A percentile compares a stretch with the other conserved stretches of the same genome.
Evolutionary conservation across 106 monocot genomes (phyloP).

Genomic region (Dendrobium huoshanense): DNA sequence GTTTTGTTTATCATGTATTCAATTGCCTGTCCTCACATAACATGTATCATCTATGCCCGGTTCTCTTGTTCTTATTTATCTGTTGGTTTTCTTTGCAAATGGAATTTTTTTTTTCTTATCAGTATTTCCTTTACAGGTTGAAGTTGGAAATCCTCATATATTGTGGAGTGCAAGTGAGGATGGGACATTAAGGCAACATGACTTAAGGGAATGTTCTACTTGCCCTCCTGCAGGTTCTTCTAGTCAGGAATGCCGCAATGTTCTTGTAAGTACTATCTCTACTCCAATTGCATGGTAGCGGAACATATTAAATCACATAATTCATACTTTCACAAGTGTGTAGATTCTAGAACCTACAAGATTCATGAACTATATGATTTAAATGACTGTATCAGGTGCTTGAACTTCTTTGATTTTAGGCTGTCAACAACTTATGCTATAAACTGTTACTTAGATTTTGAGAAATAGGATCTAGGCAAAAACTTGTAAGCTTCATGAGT

Average conservation of each 20-base stretch:
- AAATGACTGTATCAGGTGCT: too few species aligned
- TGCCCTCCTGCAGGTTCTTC: constrained; percentile 67
- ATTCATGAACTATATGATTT: too few species aligned
- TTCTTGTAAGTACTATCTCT: constrained; percentile 52
- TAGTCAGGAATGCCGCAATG: constrained; percentile 76
- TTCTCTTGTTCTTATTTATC: background rate
- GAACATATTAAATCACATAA: too few species aligned
- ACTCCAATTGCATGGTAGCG: too few species aligned
- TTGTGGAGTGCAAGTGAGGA: constrained; percentile 99
- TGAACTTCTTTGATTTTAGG: too few species aligned
- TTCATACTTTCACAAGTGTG: too few species aligned
- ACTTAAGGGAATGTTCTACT: constrained; percentile 70
- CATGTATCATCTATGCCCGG: background rate
- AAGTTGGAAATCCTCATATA: constrained; percentile 84
- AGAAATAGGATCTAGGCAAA: too few species aligned
- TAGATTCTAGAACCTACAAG: too few species aligned
- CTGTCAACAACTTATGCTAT: too few species aligned
- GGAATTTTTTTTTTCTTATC: background rate
- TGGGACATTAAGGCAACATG: constrained; percentile 95
- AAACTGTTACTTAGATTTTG: too few species aligned
- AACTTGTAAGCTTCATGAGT: too few species aligned
- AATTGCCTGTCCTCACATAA: background rate
- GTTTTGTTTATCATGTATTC: background rate
- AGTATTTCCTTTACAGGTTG: constrained; percentile 41
- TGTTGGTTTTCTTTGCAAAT: background rate